A percentile compares a stretch with the other conserved stretches of the same genome.
Evolutionary conservation across 306 rosid species (phyloP).

Genomic region (Sindora glabra): DNA sequence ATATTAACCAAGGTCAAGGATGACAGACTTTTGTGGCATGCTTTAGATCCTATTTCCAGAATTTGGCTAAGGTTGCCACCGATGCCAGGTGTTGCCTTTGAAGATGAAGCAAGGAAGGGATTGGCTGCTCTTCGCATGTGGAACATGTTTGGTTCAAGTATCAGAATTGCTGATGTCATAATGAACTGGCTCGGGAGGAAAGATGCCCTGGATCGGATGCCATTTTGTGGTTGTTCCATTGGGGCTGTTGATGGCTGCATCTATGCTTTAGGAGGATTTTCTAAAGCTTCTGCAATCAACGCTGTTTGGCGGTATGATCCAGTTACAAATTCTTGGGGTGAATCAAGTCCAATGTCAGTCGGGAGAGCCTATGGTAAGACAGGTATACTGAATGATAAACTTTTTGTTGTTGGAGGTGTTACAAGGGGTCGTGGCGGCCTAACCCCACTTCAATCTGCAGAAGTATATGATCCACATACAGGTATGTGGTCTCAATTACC

Average conservation of each 20-base stretch:
- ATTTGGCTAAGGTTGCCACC: conserved; percentile 37
- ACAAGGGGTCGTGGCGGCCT: conserved; percentile 34
- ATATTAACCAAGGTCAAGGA: conserved; percentile 23
- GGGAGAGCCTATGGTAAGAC: conserved; percentile 44
- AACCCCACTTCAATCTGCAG: conserved; percentile 39
- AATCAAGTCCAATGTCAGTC: conserved; percentile 30
- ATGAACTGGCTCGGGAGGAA: conserved; percentile 33
- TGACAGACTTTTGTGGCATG: conserved; percentile 34
- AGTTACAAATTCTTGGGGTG: conserved; percentile 26
- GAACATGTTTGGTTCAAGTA: conserved; percentile 25
- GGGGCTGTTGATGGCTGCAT: conserved; percentile 37
- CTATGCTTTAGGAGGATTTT: conserved; percentile 41
- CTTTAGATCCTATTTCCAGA: conserved; percentile 30
- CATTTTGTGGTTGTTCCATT: conserved; percentile 33
- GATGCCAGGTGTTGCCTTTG: conserved; percentile 25
- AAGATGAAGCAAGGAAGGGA: conserved; percentile 28
- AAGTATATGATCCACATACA: conserved; percentile 28
- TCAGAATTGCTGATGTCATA: conserved; percentile 22
- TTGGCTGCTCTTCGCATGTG: conserved; percentile 19
- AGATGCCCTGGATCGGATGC: conserved; percentile 28
- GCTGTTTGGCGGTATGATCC: conserved; percentile 42
- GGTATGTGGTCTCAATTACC: conserved; percentile 38
- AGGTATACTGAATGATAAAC: conserved; percentile 31
- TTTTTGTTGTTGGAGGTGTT: conserved; percentile 40
- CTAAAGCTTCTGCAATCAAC: conserved; percentile 35